phyloP scores from a whole-genome alignment of 2,329 filamentous ascomycete species.

The Colletotrichum endophyticum region DNA sequence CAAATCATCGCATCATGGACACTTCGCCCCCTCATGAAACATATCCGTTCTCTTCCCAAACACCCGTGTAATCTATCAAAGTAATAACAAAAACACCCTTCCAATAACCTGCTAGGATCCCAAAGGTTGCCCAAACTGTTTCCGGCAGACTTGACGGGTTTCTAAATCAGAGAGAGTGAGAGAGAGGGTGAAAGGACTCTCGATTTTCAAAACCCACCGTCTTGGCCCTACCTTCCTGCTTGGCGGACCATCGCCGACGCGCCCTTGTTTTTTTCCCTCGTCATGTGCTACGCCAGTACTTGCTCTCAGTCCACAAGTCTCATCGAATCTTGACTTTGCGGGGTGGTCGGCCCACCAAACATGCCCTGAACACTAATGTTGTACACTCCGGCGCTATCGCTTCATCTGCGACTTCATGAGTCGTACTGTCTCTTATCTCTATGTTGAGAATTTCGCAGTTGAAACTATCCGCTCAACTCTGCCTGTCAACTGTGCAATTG shows the following conservation, averaged over 20 bases:
- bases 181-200: background rate
- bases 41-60: slow-evolving; percentile 7
- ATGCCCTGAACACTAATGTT: background rate
- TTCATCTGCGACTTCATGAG: background rate
- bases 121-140: background rate
- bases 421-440: background rate
- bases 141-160: background rate
- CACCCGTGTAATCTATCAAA: background rate
- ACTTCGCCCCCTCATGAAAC: slow-evolving; percentile 4
- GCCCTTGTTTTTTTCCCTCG: background rate
- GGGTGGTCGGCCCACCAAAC: slow-evolving; percentile 1
- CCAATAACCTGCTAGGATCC: background rate
- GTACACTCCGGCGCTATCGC: background rate
- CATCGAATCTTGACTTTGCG: slow-evolving; percentile 1
- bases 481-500: background rate
- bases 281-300: slow-evolving; percentile 3
- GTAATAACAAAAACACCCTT: background rate
- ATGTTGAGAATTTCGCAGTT: background rate
- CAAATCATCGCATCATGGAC: slow-evolving; percentile 21
- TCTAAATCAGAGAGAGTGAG: background rate
- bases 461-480: background rate
- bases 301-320: background rate
- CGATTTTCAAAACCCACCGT: background rate
- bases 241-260: background rate
- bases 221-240: background rate